Percentiles rank a stretch among this genome's conserved stretches.
Conservation (phyloP, 495 filamentous ascomycete genomes). For the Amorphotheca resinae region DNA sequence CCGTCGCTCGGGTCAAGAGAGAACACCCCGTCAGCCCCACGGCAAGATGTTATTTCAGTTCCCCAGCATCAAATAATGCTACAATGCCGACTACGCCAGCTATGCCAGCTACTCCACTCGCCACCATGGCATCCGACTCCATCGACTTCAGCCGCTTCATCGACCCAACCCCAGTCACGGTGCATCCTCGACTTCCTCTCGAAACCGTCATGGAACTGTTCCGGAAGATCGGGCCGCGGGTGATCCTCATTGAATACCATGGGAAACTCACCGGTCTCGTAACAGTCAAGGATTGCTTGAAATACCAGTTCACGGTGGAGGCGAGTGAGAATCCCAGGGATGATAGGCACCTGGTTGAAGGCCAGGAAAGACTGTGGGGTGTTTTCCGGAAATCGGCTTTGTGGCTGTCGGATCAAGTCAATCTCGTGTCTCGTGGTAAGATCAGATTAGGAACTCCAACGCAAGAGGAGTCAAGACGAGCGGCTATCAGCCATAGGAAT, state of each 20-base stretch:
- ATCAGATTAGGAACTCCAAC: constrained; percentile 28
- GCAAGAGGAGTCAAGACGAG: constrained; percentile 18
- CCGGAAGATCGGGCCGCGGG: constrained; percentile 92
- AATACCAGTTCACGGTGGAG: constrained; percentile 95
- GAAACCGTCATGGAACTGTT: constrained; percentile 99
- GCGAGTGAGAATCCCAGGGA: constrained; percentile 66
- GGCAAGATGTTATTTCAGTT: constrained; percentile 58
- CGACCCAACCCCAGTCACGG: constrained; percentile 80
- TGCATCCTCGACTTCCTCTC: constrained; percentile 81
- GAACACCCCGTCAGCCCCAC: constrained; percentile 57
- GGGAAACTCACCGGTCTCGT: constrained; percentile 75
- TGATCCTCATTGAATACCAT: constrained; percentile 84
- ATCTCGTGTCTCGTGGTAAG: constrained; percentile 34
- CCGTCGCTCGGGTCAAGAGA: constrained; percentile 71
- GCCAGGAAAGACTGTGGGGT: constrained; percentile 59
- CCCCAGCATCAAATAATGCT: constrained; percentile 38
- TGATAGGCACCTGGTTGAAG: constrained; percentile 26
- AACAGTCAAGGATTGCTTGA: constrained; percentile 93
- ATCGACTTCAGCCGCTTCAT: constrained; percentile 84
- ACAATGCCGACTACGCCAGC: constrained; percentile 20
- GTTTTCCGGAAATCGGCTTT: constrained; percentile 43
- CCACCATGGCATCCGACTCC: constrained; percentile 48
- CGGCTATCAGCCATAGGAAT: constrained; percentile 1
- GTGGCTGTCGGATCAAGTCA: constrained; percentile 41
- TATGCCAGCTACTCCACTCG: constrained; percentile 36